Evolutionary conservation across 73 alveolate species (phyloP).

Genomic region (Effrenium voratum): DNA sequence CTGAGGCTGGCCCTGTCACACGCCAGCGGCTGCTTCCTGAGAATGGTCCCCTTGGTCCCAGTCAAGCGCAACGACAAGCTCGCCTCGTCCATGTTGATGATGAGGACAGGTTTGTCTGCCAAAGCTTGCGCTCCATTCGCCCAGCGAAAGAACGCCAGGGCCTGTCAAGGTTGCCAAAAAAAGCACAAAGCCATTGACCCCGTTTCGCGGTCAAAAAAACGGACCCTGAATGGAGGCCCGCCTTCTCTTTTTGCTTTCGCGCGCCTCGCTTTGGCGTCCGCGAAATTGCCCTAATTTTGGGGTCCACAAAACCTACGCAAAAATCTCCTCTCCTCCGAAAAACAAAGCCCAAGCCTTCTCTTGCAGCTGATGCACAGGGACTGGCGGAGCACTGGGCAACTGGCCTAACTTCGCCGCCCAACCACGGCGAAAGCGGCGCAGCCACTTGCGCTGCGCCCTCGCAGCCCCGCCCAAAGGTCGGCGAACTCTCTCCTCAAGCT

Average conservation of each 20-base stretch:
- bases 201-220: background rate
- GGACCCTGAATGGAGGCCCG: no score
- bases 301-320: no score
- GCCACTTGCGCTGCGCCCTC: conserved; percentile 10
- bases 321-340: no score
- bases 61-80: background rate
- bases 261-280: no score
- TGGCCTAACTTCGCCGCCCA: conserved; percentile 8
- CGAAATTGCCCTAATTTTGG: no score
- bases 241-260: no score
- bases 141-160: background rate
- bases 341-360: no score
- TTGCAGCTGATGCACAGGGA: no score
- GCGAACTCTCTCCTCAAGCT: background rate
- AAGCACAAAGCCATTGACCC: no score
- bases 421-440: background rate
- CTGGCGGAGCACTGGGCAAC: no score
- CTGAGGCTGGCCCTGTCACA: background rate
- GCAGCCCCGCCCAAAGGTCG: background rate
- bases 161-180: background rate
- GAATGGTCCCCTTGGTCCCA: background rate
- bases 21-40: background rate
- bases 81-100: background rate
- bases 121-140: background rate
- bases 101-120: background rate